Evolutionary conservation across 768 basidiomycete species (phyloP).

Genomic region (Crepidotus variabilis): DNA sequence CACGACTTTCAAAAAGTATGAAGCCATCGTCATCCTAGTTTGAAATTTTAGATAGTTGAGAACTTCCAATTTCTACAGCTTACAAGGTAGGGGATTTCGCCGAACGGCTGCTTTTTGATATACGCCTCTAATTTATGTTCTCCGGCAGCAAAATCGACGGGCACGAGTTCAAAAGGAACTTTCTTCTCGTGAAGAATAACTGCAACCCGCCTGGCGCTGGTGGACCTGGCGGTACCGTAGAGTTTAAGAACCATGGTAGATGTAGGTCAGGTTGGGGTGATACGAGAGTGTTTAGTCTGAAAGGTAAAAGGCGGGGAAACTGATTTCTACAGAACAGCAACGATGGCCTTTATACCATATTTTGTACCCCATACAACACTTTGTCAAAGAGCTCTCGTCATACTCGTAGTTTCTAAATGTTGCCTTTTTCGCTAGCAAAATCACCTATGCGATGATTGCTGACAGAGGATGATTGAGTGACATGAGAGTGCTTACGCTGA

Average conservation of each 20-base stretch:
- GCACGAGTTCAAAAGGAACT: slow-evolving; percentile 49
- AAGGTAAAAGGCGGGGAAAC: no score
- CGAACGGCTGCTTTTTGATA: slow-evolving; percentile 58
- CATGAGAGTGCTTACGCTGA: no score
- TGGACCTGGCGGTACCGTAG: slow-evolving; percentile 33
- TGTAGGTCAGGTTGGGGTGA: background rate
- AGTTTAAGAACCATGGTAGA: slow-evolving; percentile 39
- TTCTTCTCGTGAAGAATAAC: slow-evolving; percentile 50
- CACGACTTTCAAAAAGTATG: slow-evolving; percentile 58
- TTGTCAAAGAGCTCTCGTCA: no score
- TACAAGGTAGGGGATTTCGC: slow-evolving; percentile 56
- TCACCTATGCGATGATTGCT: no score
- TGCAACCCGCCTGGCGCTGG: slow-evolving; percentile 50
- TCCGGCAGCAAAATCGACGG: slow-evolving; percentile 36
- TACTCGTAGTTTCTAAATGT: no score
- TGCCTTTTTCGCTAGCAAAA: no score
- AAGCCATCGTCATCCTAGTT: slow-evolving; percentile 55
- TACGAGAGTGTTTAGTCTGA: no score
- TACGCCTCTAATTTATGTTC: slow-evolving; percentile 45
- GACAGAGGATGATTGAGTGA: no score
- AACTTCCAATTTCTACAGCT: slow-evolving; percentile 4
- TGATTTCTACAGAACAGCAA: no score
- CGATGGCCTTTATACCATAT: no score
- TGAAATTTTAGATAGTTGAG: background rate
- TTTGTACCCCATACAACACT: no score